Conservation (phyloP, 768 basidiomycete genomes). For the Hericium erinaceus region DNA sequence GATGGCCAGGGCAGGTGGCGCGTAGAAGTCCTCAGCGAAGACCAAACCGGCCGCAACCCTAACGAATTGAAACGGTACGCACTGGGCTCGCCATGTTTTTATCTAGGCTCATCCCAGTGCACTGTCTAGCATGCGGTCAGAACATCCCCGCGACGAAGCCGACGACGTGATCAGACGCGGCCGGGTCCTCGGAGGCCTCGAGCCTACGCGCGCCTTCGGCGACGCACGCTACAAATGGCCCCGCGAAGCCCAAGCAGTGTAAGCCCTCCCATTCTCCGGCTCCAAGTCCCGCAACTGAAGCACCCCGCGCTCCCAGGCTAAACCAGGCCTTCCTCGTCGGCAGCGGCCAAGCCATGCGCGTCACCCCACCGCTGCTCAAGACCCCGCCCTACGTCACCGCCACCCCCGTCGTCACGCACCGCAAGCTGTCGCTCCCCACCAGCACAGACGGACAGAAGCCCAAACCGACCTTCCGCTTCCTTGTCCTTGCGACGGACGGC, state of each 20-base stretch:
- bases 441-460: constrained; percentile 13
- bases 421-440: constrained; percentile 47
- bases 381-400: constrained; percentile 93
- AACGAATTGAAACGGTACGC: constrained; percentile 73
- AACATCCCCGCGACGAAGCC: constrained; percentile 74
- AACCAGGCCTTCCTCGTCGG: constrained; percentile 60
- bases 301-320: constrained; percentile 27
- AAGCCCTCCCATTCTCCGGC: constrained; percentile 16
- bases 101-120: not conserved
- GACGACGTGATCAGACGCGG: constrained; percentile 68
- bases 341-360: constrained; percentile 48
- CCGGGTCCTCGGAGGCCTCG: constrained; percentile 79
- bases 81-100: not conserved
- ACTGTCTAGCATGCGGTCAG: constrained; percentile 54
- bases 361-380: constrained; percentile 54
- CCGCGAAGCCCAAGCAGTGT: constrained; percentile 63
- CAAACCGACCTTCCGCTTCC: constrained; percentile 49
- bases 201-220: constrained; percentile 82
- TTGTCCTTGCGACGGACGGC: constrained; percentile 87
- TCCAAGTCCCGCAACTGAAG: too few relatives aligned
- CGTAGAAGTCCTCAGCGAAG: constrained; percentile 89
- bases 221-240: constrained; percentile 90
- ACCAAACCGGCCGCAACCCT: constrained; percentile 90
- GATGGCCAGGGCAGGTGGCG: constrained; percentile 74
- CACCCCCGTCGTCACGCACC: constrained; percentile 72